phyloP scores from a whole-genome alignment of 139 green algal species.

The Edaphochlamys debaryana region DNA sequence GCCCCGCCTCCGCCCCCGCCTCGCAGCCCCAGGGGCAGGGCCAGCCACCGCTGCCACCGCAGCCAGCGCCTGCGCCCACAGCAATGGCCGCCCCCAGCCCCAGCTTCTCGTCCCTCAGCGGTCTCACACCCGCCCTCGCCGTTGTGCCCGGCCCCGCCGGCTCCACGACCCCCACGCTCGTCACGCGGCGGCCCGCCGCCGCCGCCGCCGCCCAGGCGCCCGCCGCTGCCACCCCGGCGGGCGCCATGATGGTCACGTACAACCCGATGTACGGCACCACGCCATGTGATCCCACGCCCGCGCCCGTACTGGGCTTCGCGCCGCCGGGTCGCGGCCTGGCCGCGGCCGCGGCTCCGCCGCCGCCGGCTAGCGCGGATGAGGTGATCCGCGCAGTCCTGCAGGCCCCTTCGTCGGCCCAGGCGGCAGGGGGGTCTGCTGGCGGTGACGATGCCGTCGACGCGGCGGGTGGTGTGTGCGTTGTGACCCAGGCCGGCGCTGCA shows the following conservation, averaged over 20 bases:
- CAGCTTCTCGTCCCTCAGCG: constrained; percentile 14
- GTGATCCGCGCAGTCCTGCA: constrained; percentile 7
- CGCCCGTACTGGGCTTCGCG: neutral
- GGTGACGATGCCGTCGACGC: neutral
- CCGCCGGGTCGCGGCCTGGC: no score
- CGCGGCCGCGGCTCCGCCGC: no score
- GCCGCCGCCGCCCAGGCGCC: no score
- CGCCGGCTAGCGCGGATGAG: neutral
- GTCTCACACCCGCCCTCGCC: neutral
- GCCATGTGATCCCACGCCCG: neutral
- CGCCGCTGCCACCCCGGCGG: neutral
- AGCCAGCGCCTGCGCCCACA: no score
- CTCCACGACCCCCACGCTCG: no score
- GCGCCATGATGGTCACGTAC: neutral
- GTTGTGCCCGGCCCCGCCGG: neutral
- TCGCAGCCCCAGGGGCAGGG: no score
- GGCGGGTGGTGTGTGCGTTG: neutral
- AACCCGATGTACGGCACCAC: constrained; percentile 17
- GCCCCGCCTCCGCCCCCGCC: no score
- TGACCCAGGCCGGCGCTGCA: neutral
- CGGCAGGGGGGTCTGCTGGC: no score
- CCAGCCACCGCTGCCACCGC: no score
- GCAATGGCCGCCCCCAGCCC: neutral
- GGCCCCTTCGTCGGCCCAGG: neutral
- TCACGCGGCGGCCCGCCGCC: no score